Evolutionary conservation across 441 rosid genomes (phyloP).

Genomic region (Erodium trifolium): DNA sequence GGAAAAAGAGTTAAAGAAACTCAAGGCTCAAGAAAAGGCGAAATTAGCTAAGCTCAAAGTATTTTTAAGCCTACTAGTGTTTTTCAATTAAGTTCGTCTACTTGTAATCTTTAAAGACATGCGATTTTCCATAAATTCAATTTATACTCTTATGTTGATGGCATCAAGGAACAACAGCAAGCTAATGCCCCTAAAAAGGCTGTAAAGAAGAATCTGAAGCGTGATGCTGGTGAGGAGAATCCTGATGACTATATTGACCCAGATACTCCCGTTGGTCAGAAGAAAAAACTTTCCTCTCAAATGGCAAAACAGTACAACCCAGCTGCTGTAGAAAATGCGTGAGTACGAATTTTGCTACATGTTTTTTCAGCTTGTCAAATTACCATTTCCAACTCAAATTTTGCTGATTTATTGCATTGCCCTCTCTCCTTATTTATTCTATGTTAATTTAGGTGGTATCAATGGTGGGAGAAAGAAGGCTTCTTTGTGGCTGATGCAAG

Average conservation of each 20-base stretch:
- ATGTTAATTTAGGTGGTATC: conserved; percentile 58
- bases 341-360: too few species aligned
- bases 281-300: conserved; percentile 58
- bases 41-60: too few species aligned
- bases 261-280: conserved; percentile 52
- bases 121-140: too few species aligned
- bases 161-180: conserved; percentile 35
- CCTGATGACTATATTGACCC: conserved; percentile 61
- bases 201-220: conserved; percentile 55
- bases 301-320: conserved; percentile 79
- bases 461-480: conserved; percentile 80
- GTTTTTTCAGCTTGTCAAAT: too few species aligned
- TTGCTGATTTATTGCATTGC: not conserved
- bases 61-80: too few species aligned
- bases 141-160: too few species aligned
- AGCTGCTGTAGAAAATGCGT: conserved; percentile 69
- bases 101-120: too few species aligned
- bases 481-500: conserved; percentile 58
- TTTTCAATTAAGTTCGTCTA: too few species aligned
- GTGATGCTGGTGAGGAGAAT: conserved; percentile 57
- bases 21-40: conserved; percentile 73
- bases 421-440: not conserved
- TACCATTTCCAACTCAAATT: not conserved
- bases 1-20: conserved; percentile 83
- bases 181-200: conserved; percentile 36